Conservation (phyloP, 23 red algal species). For the Pyropia haitanensis region DNA sequence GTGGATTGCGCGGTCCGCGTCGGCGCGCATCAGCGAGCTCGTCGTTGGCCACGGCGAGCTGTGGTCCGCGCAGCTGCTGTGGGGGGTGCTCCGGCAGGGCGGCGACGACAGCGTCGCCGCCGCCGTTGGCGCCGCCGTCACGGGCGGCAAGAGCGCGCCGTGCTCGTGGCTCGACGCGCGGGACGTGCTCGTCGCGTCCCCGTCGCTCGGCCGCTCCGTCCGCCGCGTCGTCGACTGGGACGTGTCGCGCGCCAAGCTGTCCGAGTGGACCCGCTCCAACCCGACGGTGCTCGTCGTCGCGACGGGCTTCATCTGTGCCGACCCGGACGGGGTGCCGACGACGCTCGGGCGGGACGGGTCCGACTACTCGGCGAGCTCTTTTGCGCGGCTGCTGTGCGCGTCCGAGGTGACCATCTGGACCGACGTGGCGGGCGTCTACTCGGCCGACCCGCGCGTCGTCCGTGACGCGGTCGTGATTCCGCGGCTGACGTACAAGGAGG, state of each 20-base stretch:
- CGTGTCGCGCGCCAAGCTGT: conserved; percentile 15
- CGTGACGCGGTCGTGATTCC: conserved; percentile 84
- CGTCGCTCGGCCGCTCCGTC: conserved; percentile 18
- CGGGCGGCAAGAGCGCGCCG: no score
- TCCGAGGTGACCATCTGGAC: conserved; percentile 71
- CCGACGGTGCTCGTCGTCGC: conserved; percentile 67
- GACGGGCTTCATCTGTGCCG: conserved; percentile 77
- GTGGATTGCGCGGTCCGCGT: conserved; percentile 79
- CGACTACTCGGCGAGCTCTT: conserved; percentile 69
- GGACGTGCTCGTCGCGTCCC: conserved; percentile 68
- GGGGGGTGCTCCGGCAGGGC: conserved; percentile 57
- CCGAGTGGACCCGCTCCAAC: conserved; percentile 62
- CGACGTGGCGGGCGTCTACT: conserved; percentile 95
- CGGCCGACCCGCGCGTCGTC: conserved; percentile 86
- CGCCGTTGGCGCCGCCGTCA: conserved; percentile 8
- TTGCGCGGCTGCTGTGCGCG: conserved; percentile 66
- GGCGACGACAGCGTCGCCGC: conserved; percentile 1
- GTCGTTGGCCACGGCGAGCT: conserved; percentile 92
- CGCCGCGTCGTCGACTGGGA: conserved; percentile 53
- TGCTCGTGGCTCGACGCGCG: conserved; percentile 81
- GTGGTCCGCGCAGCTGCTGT: conserved; percentile 86
- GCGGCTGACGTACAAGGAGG: conserved; percentile 90
- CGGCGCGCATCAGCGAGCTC: conserved; percentile 56
- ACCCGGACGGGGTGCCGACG: conserved; percentile 60
- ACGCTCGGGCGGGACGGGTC: conserved; percentile 87